A percentile compares a stretch with the other conserved stretches of the same genome.
Evolutionary conservation across 257 asterid species (phyloP).

Genomic region (Gynochthodes officinalis): DNA sequence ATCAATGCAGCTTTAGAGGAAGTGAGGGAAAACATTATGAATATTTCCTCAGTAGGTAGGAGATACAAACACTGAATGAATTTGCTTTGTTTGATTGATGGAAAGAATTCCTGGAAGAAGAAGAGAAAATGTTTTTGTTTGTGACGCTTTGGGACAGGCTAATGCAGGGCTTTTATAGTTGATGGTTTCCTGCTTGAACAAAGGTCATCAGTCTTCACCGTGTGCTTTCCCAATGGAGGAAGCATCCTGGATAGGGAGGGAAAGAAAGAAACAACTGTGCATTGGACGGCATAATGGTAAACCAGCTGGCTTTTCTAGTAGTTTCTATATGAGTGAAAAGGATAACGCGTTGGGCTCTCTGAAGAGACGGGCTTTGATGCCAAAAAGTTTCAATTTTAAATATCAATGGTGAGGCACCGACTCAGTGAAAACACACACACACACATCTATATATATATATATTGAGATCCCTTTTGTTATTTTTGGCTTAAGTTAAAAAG

Average conservation of each 20-base stretch:
- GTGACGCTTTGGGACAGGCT: neutral
- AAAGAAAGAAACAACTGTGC: neutral
- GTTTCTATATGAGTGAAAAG: neutral
- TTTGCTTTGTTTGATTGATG: no score
- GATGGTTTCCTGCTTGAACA: neutral
- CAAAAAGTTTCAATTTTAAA: neutral
- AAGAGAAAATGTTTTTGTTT: neutral
- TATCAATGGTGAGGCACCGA: no score
- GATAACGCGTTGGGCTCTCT: neutral
- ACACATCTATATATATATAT: no score
- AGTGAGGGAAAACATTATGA: neutral
- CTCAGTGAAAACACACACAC: no score
- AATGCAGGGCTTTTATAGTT: conserved; percentile 1
- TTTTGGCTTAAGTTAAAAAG: no score
- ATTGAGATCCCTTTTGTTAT: no score
- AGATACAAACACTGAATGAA: no score
- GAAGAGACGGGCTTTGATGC: no score
- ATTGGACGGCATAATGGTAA: neutral
- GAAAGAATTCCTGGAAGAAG: neutral
- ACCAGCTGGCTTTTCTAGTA: neutral
- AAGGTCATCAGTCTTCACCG: neutral
- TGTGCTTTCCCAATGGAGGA: neutral
- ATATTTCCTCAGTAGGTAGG: no score
- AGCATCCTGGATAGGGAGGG: neutral
- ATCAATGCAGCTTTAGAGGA: neutral